Base-by-base conservation (phyloP, 208 protist genomes). In the Vickermania ingenoplastis region DNA sequence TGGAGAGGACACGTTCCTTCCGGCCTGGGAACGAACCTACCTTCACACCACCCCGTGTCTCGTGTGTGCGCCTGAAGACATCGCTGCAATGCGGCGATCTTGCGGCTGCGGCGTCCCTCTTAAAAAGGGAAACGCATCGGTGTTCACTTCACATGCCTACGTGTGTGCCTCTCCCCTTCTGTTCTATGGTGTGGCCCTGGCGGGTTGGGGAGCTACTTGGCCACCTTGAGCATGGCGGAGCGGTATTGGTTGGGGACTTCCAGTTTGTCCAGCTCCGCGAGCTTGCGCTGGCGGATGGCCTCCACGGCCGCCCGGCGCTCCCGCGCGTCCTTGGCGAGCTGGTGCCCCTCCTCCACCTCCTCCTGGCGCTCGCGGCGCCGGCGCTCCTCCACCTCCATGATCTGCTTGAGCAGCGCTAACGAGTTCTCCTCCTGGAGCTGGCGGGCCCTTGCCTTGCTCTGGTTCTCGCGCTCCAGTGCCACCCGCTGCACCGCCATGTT, bases 321-420 rank as follows among this genome's bases (percentile, higher is more conserved):
- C 13, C 89, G 77, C 27, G 71, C 70, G 41, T 89, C 74, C 51
- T 74, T 74, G 57, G 79, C 72, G 21, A 89, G 17, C 29, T 83
- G 73, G 64, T 89, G 69, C 30, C 94, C 91, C 73, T 97, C 92
- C 53, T 96, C 94, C 0, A 97, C 73, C 63, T 81, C 91, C 73
- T 94, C 89, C 59, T 91, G 87, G 5, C 88, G 71, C 63, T 93
- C 79, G 14, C 73, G 71, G 3, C 86, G 80, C n/a, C 86, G 73
- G 17, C 75, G 72, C 71, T 97, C 94, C 69, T 96, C 89, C 23
- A 88, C 79, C 25, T 94, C 83, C 76, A 86, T 86, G 52, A 97
- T 96, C 61, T 97, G 92, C 63, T 83, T 80, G 2, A 87, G 71
- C 41, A 97, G 64, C 0, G 85, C 77, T 2, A 92, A 57, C 2